A percentile compares a stretch with the other conserved stretches of the same genome.
Evolutionary conservation across 1,284 basidiomycete species (phyloP).

Genomic region (Vanrija sp.): DNA sequence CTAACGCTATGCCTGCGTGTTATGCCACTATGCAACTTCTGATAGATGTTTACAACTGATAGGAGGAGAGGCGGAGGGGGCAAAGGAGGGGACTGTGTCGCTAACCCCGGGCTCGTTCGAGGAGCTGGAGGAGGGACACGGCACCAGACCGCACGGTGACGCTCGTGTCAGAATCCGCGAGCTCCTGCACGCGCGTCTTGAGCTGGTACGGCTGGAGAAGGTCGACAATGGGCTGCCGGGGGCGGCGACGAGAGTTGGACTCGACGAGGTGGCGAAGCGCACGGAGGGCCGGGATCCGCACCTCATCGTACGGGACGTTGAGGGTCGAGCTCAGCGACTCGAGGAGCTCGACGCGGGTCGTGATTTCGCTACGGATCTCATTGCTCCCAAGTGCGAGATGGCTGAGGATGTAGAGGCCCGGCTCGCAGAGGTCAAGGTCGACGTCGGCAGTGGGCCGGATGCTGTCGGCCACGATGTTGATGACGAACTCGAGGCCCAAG

Average conservation of each 20-base stretch:
- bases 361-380: constrained; percentile 27
- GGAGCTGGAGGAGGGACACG: constrained; percentile 25
- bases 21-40: too few species aligned
- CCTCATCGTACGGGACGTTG: constrained; percentile 16
- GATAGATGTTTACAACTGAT: neutral
- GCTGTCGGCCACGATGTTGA: constrained; percentile 24
- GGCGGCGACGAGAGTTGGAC: constrained; percentile 30
- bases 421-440: constrained; percentile 6
- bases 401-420: constrained; percentile 38
- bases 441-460: constrained; percentile 3
- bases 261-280: constrained; percentile 42
- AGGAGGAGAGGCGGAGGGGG: too few species aligned
- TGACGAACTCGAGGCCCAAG: constrained; percentile 31
- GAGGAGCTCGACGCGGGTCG: constrained; percentile 29
- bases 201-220: constrained; percentile 42
- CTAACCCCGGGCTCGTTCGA: constrained; percentile 21
- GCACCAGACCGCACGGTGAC: constrained; percentile 30
- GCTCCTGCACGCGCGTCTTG: constrained; percentile 26
- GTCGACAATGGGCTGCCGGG: constrained; percentile 36
- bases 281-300: constrained; percentile 41
- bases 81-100: neutral
- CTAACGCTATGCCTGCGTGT: neutral
- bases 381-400: constrained; percentile 46
- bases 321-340: constrained; percentile 30
- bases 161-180: constrained; percentile 24